phyloP scores from a whole-genome alignment of 1,139 yeast species.

The Magnusiomyces paraingens region DNA sequence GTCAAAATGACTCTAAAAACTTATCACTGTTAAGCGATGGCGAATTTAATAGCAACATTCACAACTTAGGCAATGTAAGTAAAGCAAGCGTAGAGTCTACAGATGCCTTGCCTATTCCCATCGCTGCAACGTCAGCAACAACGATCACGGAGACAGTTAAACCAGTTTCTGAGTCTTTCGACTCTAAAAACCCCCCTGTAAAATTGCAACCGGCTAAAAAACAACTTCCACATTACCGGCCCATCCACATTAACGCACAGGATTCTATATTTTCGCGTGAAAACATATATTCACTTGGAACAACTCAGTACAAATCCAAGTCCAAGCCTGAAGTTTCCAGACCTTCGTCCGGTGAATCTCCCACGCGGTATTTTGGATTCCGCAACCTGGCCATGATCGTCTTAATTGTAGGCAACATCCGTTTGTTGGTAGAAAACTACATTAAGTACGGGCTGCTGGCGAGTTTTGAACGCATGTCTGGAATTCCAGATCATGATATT shows the following conservation, averaged over 20 bases:
- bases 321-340: not conserved
- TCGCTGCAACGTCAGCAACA: no score
- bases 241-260: slow-evolving; percentile 19
- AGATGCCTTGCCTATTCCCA: no score
- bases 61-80: not conserved
- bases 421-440: slow-evolving; percentile 37
- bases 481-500: slow-evolving; percentile 32
- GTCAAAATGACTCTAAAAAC: no score
- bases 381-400: slow-evolving; percentile 37
- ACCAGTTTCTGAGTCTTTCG: no score
- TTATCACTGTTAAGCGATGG: no score
- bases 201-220: not conserved
- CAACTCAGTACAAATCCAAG: not conserved
- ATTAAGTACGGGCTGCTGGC: slow-evolving; percentile 33
- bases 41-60: no score
- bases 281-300: not conserved
- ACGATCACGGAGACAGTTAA: no score
- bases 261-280: slow-evolving; percentile 23
- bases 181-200: not conserved
- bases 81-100: not conserved
- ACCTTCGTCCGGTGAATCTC: slow-evolving; percentile 7
- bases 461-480: slow-evolving; percentile 29
- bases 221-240: slow-evolving; percentile 21
- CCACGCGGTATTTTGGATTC: slow-evolving; percentile 33
- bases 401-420: slow-evolving; percentile 35